A percentile compares a stretch with the other conserved stretches of the same genome.
Conservation (phyloP, 78 protist species). For the Cavenderia fasciculata region DNA sequence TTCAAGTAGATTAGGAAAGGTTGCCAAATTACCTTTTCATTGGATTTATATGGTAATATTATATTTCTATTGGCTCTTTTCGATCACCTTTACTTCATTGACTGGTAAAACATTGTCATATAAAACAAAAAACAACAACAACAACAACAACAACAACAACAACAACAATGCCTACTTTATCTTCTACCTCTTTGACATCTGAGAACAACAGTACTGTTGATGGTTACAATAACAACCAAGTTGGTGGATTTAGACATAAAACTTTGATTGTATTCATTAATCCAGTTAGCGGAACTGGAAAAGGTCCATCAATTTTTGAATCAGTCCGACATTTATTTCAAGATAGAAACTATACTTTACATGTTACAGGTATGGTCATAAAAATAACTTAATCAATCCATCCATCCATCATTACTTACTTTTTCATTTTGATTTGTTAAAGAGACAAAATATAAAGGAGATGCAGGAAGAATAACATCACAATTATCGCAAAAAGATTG, state of each 20-base stretch:
- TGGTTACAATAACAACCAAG: background rate
- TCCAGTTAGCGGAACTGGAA: background rate
- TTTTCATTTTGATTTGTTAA: background rate
- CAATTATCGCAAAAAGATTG: slow-evolving; percentile 47
- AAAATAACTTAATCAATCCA: too few species aligned
- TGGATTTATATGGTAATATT: too few species aligned
- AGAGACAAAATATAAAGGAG: slow-evolving; percentile 32
- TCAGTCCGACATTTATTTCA: slow-evolving; percentile 40
- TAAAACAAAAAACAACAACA: too few species aligned
- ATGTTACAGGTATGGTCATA: slow-evolving; percentile 6
- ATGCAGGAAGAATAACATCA: slow-evolving; percentile 32
- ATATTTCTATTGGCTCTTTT: too few species aligned
- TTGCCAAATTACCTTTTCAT: too few species aligned
- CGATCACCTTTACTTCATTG: too few species aligned
- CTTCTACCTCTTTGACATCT: too few species aligned
- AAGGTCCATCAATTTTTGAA: slow-evolving; percentile 22
- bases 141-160: too few species aligned
- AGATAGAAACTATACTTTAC: background rate
- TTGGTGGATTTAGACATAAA: background rate
- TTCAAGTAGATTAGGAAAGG: too few species aligned
- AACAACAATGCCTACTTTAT: too few species aligned
- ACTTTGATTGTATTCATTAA: slow-evolving; percentile 39
- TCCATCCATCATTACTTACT: background rate
- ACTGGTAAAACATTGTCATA: too few species aligned
- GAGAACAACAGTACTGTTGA: background rate